Evolutionary conservation across 208 protist genomes (phyloP).

Genomic region (Acanthamoeba healyi): DNA sequence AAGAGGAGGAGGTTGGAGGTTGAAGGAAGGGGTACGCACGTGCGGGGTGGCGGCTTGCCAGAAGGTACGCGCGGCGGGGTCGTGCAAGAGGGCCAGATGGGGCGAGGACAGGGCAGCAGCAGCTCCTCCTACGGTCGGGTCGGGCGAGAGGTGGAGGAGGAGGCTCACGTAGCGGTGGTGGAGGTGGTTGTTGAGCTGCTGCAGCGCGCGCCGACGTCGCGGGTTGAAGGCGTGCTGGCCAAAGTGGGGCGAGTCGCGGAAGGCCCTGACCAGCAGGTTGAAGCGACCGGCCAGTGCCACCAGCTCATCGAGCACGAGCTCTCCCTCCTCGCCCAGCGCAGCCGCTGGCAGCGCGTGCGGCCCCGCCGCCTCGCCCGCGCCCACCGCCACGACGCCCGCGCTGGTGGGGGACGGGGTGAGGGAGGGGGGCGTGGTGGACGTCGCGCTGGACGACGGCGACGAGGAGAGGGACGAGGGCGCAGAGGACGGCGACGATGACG

Average conservation of each 20-base stretch:
- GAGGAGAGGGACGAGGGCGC: not conserved
- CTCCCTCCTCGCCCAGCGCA: not conserved
- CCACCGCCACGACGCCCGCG: not conserved
- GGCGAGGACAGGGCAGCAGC: not conserved
- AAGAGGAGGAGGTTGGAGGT: too few species aligned
- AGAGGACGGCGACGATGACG: not conserved
- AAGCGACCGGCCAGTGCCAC: not conserved
- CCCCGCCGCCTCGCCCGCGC: not conserved
- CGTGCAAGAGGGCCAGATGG: not conserved
- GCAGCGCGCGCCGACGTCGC: not conserved
- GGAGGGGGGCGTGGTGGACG: not conserved
- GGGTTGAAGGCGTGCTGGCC: constrained; percentile 15
- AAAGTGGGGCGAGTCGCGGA: not conserved
- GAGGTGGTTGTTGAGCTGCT: constrained; percentile 49
- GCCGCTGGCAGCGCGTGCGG: not conserved
- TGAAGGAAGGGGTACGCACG: not conserved
- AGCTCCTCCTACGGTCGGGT: not conserved
- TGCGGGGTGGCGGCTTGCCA: not conserved
- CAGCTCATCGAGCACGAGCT: not conserved
- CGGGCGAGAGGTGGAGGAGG: not conserved
- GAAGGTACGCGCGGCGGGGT: constrained; percentile 3
- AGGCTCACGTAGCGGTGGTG: not conserved
- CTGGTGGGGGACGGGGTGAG: not conserved
- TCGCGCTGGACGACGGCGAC: not conserved
- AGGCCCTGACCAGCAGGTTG: constrained; percentile 10